Evolutionary conservation across 176 grass and related monocot species (phyloP).

Genomic region (Musa acuminata): DNA sequence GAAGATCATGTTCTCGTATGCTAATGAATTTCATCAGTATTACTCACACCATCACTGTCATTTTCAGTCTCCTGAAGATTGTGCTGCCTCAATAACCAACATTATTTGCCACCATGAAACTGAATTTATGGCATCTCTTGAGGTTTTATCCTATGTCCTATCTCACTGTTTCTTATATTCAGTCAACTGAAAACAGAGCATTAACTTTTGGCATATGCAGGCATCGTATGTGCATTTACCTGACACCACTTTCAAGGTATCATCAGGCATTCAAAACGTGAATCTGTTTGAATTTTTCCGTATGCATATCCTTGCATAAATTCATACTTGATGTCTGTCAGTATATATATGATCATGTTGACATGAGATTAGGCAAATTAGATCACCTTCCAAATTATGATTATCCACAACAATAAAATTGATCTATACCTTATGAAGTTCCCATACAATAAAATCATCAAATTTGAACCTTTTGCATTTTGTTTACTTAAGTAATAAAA

Average conservation of each 20-base stretch:
- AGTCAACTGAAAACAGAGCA: too few species aligned
- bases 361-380: too few species aligned
- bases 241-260: conserved; percentile 92
- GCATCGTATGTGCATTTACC: conserved; percentile 75
- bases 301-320: not conserved
- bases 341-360: not conserved
- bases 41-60: conserved; percentile 8
- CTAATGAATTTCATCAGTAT: not conserved
- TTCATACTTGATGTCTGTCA: not conserved
- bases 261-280: not conserved
- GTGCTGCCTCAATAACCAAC: conserved; percentile 43
- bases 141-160: conserved; percentile 31
- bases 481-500: too few species aligned
- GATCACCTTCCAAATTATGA: too few species aligned
- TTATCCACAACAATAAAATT: too few species aligned
- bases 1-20: not conserved
- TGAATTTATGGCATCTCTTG: conserved; percentile 69
- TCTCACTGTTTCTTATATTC: not conserved
- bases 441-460: too few species aligned
- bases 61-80: conserved; percentile 77
- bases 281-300: not conserved
- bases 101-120: conserved; percentile 76
- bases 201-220: conserved; percentile 29
- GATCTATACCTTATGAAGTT: too few species aligned
- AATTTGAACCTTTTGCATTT: too few species aligned